Base-by-base conservation (phyloP, 2,329 filamentous ascomycete species). In the Hymenoscyphus occultus region DNA sequence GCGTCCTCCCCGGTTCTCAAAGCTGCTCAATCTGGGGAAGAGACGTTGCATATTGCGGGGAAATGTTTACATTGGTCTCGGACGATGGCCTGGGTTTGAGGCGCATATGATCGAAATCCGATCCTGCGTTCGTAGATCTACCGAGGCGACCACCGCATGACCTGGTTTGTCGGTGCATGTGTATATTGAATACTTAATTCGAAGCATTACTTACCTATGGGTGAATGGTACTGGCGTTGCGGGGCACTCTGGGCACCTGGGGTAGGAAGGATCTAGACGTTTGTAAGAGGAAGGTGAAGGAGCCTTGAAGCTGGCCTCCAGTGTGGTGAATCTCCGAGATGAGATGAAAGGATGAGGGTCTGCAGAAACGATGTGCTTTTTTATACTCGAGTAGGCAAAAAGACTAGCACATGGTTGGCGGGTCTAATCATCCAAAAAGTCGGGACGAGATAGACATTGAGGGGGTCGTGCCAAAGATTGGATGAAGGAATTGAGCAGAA, bases 1-100 rank as follows among this genome's bases (percentile, higher is more conserved):
- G 6, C n/a, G 10, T 16, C 22, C 28, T 51, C 45, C 19, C 45
- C 45, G n/a, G 45, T 5, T 16, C 12, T 10, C 7, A 9, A 51
- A 28, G 54, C 39, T 28, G 28, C 54, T 57, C 14, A 14, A 57
- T 28, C 54, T 57, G 28, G 32, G 54, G 28, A 35, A 35, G 31
- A 57, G 54, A 57, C 32, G 54, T 57, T 31, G 54, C 54, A 57
- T 57, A 16, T 57, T 57, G 54, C 22, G 54, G 54, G 54, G 54
- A 28, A 57, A 16, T 28, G 51, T 5, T 1, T 2, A 35, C 19
- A 22, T 12, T 31, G 10, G 13, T 6, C 28, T 28, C 28, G 22
- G 22, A 31, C 10, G 54, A 4, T 57, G 54, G 32, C 54, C 16
- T 57, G 54, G 19, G 54, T 14, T 57, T n/a, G 28, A n/a, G 54